These are phyloP conservation scores for Dendrobium huoshanense DNA, from an alignment of 106 monocot species.

Conservation along the genomic window DNA sequence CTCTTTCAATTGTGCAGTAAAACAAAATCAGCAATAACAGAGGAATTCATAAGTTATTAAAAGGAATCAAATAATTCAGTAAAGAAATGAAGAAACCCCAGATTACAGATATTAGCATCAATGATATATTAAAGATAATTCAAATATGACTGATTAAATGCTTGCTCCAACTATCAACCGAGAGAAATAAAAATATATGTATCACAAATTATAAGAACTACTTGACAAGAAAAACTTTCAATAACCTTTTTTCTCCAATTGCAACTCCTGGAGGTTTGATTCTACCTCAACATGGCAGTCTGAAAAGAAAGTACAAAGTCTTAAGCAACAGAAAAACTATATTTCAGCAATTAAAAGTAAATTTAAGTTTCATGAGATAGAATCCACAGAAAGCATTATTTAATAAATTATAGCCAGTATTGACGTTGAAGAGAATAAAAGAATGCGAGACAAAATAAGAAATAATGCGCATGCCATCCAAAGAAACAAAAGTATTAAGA, in stretches of 20 bases:
- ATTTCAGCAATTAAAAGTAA: neutral
- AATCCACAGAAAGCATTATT: constrained; percentile 2
- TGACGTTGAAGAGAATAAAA: neutral
- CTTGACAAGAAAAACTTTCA: neutral
- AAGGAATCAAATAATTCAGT: neutral
- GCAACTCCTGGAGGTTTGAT: constrained; percentile 6
- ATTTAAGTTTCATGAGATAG: neutral
- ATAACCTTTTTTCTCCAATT: constrained; percentile 2
- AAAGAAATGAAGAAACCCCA: neutral
- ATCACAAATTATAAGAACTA: neutral
- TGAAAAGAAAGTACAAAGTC: constrained; percentile 1
- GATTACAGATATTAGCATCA: neutral
- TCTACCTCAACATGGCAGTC: neutral
- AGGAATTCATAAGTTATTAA: neutral
- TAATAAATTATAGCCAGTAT: neutral
- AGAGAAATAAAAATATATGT: neutral
- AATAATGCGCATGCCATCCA: neutral
- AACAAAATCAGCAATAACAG: neutral
- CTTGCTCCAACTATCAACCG: neutral
- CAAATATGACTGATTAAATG: neutral
- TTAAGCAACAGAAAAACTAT: constrained; percentile 1
- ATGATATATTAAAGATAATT: neutral
- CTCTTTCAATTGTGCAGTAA: neutral
- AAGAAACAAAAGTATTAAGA: neutral
- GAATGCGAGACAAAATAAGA: neutral